These are phyloP conservation scores for Kitagawia praeruptora DNA, from an alignment of 129 eudicot species.

Conservation along the genomic window DNA sequence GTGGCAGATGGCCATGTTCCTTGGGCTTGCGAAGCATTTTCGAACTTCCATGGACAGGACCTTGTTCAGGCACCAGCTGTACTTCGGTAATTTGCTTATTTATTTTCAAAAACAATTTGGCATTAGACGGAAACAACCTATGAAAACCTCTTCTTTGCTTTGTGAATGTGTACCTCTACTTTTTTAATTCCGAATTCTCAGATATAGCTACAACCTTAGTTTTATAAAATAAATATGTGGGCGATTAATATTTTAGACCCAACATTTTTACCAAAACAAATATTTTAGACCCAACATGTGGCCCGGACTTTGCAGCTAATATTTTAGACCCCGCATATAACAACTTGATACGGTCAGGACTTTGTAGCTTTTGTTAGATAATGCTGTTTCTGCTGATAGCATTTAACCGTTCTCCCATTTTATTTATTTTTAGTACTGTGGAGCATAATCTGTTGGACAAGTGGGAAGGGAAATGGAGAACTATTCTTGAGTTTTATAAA, in stretches of 20 bases:
- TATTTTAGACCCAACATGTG: neutral
- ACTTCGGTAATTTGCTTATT: slow-evolving; percentile 36
- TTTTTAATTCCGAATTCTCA: neutral
- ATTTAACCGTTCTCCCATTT: neutral
- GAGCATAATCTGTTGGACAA: neutral
- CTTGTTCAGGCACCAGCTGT: slow-evolving; percentile 48
- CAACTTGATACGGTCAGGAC: neutral
- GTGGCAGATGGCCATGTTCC: slow-evolving; percentile 91
- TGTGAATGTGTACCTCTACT: neutral
- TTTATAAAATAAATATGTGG: neutral
- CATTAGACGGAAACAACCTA: neutral
- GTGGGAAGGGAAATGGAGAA: neutral
- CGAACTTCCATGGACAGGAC: slow-evolving; percentile 52
- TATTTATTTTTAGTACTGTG: neutral
- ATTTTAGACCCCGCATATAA: neutral
- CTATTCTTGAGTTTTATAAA: neutral
- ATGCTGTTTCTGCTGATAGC: neutral
- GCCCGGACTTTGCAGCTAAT: neutral
- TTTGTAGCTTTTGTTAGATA: neutral
- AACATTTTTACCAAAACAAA: neutral
- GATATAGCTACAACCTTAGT: neutral
- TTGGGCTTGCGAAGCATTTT: slow-evolving; percentile 94
- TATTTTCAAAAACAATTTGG: neutral
- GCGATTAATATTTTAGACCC: neutral
- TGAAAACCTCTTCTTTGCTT: neutral